Conservation (phyloP, 306 rosid genomes). For the Senna siamea region DNA sequence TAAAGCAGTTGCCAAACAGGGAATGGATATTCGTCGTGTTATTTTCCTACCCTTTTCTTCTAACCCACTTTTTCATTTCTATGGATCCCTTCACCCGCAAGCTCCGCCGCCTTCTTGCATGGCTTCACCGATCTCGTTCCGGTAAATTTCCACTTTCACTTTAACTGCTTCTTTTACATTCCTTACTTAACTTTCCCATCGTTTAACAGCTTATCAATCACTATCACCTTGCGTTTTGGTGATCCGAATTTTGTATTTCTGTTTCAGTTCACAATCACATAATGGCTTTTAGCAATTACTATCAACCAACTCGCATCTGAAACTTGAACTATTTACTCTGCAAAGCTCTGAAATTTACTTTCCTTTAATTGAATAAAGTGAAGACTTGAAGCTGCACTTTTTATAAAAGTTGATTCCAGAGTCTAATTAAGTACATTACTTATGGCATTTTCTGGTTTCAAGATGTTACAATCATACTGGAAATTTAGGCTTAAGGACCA, state of each 20-base stretch:
- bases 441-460: not conserved
- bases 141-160: conserved; percentile 41
- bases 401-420: not conserved
- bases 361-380: not conserved
- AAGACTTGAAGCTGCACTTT: not conserved
- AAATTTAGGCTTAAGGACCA: not conserved
- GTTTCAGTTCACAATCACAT: not conserved
- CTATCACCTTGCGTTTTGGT: no score
- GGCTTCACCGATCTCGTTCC: conserved; percentile 81
- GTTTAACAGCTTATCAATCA: no score
- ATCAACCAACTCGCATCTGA: not conserved
- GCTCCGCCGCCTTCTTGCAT: conserved; percentile 68
- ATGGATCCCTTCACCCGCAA: conserved; percentile 65
- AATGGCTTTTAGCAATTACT: not conserved
- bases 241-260: not conserved
- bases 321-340: not conserved
- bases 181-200: not conserved
- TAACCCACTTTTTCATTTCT: conserved; percentile 32
- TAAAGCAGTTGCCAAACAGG: conserved; percentile 1
- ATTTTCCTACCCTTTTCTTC: conserved; percentile 26
- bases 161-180: not conserved
- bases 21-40: conserved; percentile 54
- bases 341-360: not conserved
- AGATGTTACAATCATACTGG: not conserved
- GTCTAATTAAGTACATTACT: not conserved